A percentile compares a stretch with the other conserved stretches of the same genome.
phyloP scores from a whole-genome alignment of 1,284 basidiomycete species.

The Volvariella surrecta region DNA sequence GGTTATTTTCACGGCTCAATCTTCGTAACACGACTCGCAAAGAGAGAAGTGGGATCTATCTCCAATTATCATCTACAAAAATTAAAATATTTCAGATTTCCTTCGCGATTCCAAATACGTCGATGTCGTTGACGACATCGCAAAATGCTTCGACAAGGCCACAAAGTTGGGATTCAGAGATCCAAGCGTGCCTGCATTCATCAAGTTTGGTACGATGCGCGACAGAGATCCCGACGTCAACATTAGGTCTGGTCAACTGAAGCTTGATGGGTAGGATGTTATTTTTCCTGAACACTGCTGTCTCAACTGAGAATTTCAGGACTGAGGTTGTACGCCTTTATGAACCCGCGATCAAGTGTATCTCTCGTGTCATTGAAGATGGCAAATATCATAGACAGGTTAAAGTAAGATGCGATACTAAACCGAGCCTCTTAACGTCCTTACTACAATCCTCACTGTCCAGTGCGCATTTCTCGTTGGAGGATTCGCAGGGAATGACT shows the following conservation, averaged over 20 bases:
- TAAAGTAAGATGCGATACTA: conserved; percentile 1
- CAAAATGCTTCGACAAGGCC: conserved; percentile 7
- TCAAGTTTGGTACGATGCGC: conserved; percentile 16
- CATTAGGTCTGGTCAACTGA: conserved; percentile 9
- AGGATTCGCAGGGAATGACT: conserved; percentile 10
- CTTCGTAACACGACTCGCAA: conserved; percentile 27
- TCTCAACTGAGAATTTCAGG: not conserved
- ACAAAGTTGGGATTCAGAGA: conserved; percentile 6
- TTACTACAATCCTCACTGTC: not conserved
- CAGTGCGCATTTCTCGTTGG: conserved; percentile 2
- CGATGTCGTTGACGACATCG: conserved; percentile 7
- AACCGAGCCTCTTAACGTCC: not conserved
- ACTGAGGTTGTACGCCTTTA: conserved; percentile 2
- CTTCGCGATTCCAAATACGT: conserved; percentile 4
- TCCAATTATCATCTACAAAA: conserved; percentile 16
- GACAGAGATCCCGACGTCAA: conserved; percentile 19
- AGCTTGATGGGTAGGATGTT: conserved; percentile 7
- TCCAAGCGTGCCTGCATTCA: conserved; percentile 3
- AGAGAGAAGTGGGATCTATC: no score
- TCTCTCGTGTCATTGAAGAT: conserved; percentile 1
- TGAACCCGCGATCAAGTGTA: conserved; percentile 4
- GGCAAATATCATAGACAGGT: conserved; percentile 4
- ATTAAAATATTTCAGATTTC: not conserved
- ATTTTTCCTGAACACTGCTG: not conserved
- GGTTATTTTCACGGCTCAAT: conserved; percentile 17